Conservation (phyloP, 2,329 filamentous ascomycete species). For the Cucurbitaria berberidis region DNA sequence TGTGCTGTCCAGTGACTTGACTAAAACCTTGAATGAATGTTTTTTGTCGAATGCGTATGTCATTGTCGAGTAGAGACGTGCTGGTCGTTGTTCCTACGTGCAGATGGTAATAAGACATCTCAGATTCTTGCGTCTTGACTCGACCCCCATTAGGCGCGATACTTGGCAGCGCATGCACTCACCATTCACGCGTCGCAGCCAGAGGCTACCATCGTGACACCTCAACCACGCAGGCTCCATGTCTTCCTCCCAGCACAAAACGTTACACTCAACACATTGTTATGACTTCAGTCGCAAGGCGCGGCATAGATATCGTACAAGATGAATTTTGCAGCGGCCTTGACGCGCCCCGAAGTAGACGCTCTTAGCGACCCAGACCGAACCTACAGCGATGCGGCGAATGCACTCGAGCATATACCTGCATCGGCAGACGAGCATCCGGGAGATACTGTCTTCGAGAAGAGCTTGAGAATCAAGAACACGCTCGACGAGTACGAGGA, state of each 20-base stretch:
- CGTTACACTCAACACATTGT: constrained; percentile 10
- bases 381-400: constrained; percentile 19
- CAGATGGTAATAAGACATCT: too few species aligned
- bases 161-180: constrained; percentile 17
- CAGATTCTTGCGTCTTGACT: not conserved
- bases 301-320: constrained; percentile 22
- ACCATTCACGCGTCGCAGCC: constrained; percentile 19
- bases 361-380: constrained; percentile 29
- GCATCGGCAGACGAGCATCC: constrained; percentile 3
- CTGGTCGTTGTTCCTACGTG: too few species aligned
- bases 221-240: constrained; percentile 22
- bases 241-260: constrained; percentile 20
- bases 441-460: constrained; percentile 30
- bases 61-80: too few species aligned
- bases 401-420: constrained; percentile 12
- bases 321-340: constrained; percentile 37
- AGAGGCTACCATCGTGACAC: constrained; percentile 22
- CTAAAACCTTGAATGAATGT: not conserved
- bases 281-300: constrained; percentile 21
- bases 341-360: constrained; percentile 32
- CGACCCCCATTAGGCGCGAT: constrained; percentile 1
- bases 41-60: not conserved
- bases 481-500: constrained; percentile 40
- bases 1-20: not conserved
- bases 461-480: constrained; percentile 39